Percentiles rank a stretch among this genome's conserved stretches.
These are phyloP conservation scores for Tubosaeta sp. DNA, from an alignment of 768 basidiomycete genomes.

Conservation along the genomic window DNA sequence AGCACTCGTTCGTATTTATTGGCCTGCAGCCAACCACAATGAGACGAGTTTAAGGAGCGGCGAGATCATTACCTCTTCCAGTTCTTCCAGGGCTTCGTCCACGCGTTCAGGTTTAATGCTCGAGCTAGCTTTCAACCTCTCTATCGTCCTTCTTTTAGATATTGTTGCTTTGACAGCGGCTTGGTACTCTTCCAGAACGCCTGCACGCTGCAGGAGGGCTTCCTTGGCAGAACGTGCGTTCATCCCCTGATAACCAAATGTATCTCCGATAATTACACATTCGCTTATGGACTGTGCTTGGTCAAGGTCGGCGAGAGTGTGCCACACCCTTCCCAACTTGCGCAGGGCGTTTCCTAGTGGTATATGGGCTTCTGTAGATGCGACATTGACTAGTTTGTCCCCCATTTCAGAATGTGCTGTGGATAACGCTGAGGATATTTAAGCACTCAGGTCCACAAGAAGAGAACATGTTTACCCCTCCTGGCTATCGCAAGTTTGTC, in stretches of 20 bases:
- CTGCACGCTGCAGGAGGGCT: slow-evolving; percentile 83
- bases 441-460: not conserved
- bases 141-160: slow-evolving; percentile 88
- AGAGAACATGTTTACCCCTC: slow-evolving; percentile 51
- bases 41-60: not conserved
- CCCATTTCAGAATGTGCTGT: slow-evolving; percentile 83
- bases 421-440: slow-evolving; percentile 57
- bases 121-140: slow-evolving; percentile 78
- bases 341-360: slow-evolving; percentile 79
- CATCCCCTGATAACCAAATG: slow-evolving; percentile 91
- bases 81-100: slow-evolving; percentile 87
- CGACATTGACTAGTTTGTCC: slow-evolving; percentile 86
- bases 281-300: slow-evolving; percentile 91
- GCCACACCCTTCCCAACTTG: slow-evolving; percentile 84
- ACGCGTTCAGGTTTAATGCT: slow-evolving; percentile 84
- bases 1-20: slow-evolving; percentile 85
- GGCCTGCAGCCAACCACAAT: slow-evolving; percentile 50
- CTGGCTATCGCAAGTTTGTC: slow-evolving; percentile 79
- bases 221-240: slow-evolving; percentile 98
- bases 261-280: slow-evolving; percentile 94
- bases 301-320: slow-evolving; percentile 83
- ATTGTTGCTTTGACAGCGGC: slow-evolving; percentile 90
- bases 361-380: slow-evolving; percentile 83
- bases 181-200: slow-evolving; percentile 92
- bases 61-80: slow-evolving; percentile 69